Evolutionary conservation across 305 asterid species (phyloP).

Genomic region (Plantago lanceolata): DNA sequence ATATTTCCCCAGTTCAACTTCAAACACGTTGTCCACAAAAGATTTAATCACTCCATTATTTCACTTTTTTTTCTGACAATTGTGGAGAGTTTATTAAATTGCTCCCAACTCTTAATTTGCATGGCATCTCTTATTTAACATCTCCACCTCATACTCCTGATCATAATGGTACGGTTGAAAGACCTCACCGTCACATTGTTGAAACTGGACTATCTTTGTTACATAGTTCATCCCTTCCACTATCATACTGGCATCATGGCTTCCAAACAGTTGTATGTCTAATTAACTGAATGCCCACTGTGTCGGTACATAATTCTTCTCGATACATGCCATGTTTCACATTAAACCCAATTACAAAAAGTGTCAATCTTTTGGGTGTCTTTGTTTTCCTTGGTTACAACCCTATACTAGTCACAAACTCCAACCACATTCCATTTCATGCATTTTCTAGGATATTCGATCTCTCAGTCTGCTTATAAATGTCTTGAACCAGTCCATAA

Average conservation of each 20-base stretch:
- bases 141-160: slow-evolving; percentile 4
- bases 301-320: background rate
- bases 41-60: background rate
- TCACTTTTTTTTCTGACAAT: background rate
- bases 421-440: background rate
- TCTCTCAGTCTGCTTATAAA: background rate
- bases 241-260: background rate
- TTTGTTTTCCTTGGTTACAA: slow-evolving; percentile 1
- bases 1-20: background rate
- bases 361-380: background rate
- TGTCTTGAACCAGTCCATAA: background rate
- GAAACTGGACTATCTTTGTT: background rate
- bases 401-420: background rate
- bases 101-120: background rate
- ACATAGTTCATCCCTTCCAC: background rate
- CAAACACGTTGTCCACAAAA: background rate
- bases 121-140: slow-evolving; percentile 5
- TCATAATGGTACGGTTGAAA: background rate
- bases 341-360: background rate
- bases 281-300: background rate
- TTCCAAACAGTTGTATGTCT: background rate
- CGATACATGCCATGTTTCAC: background rate
- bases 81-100: background rate
- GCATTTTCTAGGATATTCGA: background rate
- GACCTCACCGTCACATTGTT: background rate